A percentile compares a stretch with the other conserved stretches of the same genome.
Conservation (phyloP, 306 rosid species). For the Castanospermum australe region DNA sequence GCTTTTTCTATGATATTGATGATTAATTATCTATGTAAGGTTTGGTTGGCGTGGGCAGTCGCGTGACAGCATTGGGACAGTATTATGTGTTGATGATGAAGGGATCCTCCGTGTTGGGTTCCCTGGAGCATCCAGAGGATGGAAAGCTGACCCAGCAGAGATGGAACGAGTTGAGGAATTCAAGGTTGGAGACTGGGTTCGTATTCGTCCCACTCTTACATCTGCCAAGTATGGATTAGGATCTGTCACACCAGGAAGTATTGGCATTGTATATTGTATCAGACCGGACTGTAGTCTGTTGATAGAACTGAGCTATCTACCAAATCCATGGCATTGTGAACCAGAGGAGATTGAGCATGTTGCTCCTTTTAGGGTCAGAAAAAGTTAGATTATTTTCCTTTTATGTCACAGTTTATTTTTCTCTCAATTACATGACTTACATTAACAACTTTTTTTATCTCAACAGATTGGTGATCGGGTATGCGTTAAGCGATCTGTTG, state of each 20-base stretch:
- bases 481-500: slow-evolving; percentile 77
- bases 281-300: slow-evolving; percentile 75
- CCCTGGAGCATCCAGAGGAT: slow-evolving; percentile 85
- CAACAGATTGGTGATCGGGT: slow-evolving; percentile 68
- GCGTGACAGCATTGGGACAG: slow-evolving; percentile 74
- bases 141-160: slow-evolving; percentile 90
- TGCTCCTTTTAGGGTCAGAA: slow-evolving; percentile 58
- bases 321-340: slow-evolving; percentile 82
- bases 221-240: slow-evolving; percentile 73
- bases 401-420: not conserved
- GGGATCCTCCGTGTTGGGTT: slow-evolving; percentile 83
- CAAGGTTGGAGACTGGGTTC: slow-evolving; percentile 87
- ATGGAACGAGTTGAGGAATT: slow-evolving; percentile 81
- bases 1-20: not conserved
- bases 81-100: slow-evolving; percentile 75
- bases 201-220: slow-evolving; percentile 77
- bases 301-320: slow-evolving; percentile 68
- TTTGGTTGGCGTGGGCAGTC: slow-evolving; percentile 90
- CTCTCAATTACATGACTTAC: not conserved
- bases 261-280: slow-evolving; percentile 72
- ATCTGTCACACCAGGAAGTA: slow-evolving; percentile 80
- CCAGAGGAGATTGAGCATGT: slow-evolving; percentile 87
- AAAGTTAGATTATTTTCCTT: not conserved
- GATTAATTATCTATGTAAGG: slow-evolving; percentile 35
- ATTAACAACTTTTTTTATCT: slow-evolving; percentile 11